A percentile compares a stretch with the other conserved stretches of the same genome.
phyloP scores from a whole-genome alignment of 345 rosid genomes.

The Eucalyptus melliodora region DNA sequence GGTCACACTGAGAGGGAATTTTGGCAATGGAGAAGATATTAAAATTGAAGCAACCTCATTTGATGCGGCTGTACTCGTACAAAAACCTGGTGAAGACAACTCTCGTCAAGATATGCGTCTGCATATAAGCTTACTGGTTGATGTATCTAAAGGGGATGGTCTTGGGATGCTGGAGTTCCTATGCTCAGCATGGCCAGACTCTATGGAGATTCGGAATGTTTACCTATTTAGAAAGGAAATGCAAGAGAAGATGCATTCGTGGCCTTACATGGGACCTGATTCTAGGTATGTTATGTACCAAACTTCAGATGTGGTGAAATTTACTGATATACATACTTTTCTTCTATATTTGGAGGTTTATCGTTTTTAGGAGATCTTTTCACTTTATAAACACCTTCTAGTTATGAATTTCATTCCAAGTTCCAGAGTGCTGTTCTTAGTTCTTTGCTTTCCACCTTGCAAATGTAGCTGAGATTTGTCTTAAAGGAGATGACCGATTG shows the following conservation, averaged over 20 bases:
- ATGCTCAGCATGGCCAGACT: slow-evolving; percentile 68
- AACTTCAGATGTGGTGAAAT: not conserved
- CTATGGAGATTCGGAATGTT: slow-evolving; percentile 44
- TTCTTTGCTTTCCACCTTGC: not conserved
- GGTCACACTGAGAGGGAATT: slow-evolving; percentile 34
- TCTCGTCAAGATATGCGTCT: slow-evolving; percentile 28
- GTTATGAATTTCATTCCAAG: not conserved
- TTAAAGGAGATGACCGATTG: not conserved
- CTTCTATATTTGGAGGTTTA: not conserved
- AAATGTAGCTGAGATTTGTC: not conserved
- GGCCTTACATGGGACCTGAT: slow-evolving; percentile 54
- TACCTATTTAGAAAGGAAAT: slow-evolving; percentile 10
- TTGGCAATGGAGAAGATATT: slow-evolving; percentile 25
- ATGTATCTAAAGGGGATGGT: slow-evolving; percentile 26
- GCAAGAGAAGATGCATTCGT: slow-evolving; percentile 8
- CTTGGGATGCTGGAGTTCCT: slow-evolving; percentile 21
- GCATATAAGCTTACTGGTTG: slow-evolving; percentile 49
- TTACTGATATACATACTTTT: not conserved
- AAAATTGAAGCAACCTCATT: slow-evolving; percentile 61
- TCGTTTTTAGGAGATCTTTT: not conserved
- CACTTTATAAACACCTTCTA: not conserved
- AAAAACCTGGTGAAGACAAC: slow-evolving; percentile 34
- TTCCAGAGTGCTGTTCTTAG: not conserved
- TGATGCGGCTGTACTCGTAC: slow-evolving; percentile 38
- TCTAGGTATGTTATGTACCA: slow-evolving; percentile 24